phyloP scores from a whole-genome alignment of 768 basidiomycete genomes.

The Amanita rimosa region DNA sequence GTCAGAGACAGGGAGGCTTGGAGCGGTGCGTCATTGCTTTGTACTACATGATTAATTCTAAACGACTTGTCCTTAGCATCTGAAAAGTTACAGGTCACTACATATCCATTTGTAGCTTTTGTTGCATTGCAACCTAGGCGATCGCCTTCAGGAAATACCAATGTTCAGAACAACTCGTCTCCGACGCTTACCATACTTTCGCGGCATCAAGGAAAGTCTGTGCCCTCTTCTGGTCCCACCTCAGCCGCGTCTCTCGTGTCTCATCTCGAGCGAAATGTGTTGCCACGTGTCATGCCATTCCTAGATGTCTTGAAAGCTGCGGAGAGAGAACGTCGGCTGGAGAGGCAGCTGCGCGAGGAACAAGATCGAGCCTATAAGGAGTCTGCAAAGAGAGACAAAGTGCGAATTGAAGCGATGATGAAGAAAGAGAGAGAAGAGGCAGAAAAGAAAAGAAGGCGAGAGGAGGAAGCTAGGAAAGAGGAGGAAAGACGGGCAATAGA shows the following conservation, averaged over 20 bases:
- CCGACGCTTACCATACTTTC: slow-evolving; percentile 74
- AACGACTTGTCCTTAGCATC: slow-evolving; percentile 20
- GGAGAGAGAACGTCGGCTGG: slow-evolving; percentile 35
- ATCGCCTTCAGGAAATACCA: slow-evolving; percentile 24
- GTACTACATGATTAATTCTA: slow-evolving; percentile 4
- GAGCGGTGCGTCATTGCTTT: slow-evolving; percentile 30
- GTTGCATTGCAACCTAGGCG: slow-evolving; percentile 75
- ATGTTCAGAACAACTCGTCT: slow-evolving; percentile 18
- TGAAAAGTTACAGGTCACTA: slow-evolving; percentile 76
- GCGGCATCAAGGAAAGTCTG: slow-evolving; percentile 63
- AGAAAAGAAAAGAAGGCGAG: slow-evolving; percentile 23
- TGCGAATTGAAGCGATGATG: slow-evolving; percentile 49
- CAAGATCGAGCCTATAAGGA: slow-evolving; percentile 75
- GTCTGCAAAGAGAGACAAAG: slow-evolving; percentile 53
- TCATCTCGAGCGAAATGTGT: slow-evolving; percentile 59
- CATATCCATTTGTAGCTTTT: slow-evolving; percentile 91
- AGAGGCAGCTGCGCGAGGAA: slow-evolving; percentile 60
- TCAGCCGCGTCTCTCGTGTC: slow-evolving; percentile 49
- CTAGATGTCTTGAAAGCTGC: slow-evolving; percentile 49
- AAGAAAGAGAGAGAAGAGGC: slow-evolving; percentile 23
- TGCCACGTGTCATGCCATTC: slow-evolving; percentile 76
- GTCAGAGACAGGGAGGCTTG: slow-evolving; percentile 76
- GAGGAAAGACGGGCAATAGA: slow-evolving; percentile 31
- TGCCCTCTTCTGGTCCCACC: slow-evolving; percentile 36
- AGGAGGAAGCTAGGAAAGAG: slow-evolving; percentile 22